Percentiles rank a stretch among this genome's conserved stretches.
phyloP scores from a whole-genome alignment of 2,329 filamentous ascomycete species.

The Magnaporthiopsis poae region DNA sequence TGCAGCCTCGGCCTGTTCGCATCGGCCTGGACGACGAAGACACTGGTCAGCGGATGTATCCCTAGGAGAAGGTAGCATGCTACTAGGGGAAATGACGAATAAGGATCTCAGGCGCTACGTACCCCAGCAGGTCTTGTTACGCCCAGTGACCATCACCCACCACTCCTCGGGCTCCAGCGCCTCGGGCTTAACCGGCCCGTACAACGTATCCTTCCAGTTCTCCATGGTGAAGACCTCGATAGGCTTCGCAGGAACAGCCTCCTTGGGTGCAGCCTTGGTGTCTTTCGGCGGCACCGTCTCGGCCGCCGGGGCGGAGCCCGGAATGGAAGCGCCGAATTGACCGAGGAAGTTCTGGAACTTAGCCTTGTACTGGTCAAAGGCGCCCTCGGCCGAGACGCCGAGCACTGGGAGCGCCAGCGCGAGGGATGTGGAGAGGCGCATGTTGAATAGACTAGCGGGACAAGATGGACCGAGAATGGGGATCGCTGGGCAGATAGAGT shows the following conservation, averaged over 20 bases:
- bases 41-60: neutral
- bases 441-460: slow-evolving; percentile 22
- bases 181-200: slow-evolving; percentile 47
- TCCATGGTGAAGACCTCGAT: slow-evolving; percentile 53
- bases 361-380: slow-evolving; percentile 48
- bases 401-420: slow-evolving; percentile 48
- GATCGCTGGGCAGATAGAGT: neutral
- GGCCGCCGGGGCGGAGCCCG: slow-evolving; percentile 27
- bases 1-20: slow-evolving; percentile 46
- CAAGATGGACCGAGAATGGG: neutral
- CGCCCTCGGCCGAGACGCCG: slow-evolving; percentile 40
- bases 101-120: slow-evolving; percentile 18
- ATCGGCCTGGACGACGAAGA: neutral
- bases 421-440: slow-evolving; percentile 48
- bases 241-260: slow-evolving; percentile 25
- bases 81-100: neutral
- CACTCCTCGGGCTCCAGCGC: slow-evolving; percentile 60
- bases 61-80: neutral
- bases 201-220: slow-evolving; percentile 63
- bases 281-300: slow-evolving; percentile 35
- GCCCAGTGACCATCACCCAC: slow-evolving; percentile 64
- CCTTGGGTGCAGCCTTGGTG: slow-evolving; percentile 35
- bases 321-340: slow-evolving; percentile 35
- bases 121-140: slow-evolving; percentile 70
- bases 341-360: slow-evolving; percentile 56